Evolutionary conservation across 1,284 basidiomycete genomes (phyloP), one percentile per base, ranked within the genome.

Genomic region (Taiwanofungus camphoratus): DNA sequence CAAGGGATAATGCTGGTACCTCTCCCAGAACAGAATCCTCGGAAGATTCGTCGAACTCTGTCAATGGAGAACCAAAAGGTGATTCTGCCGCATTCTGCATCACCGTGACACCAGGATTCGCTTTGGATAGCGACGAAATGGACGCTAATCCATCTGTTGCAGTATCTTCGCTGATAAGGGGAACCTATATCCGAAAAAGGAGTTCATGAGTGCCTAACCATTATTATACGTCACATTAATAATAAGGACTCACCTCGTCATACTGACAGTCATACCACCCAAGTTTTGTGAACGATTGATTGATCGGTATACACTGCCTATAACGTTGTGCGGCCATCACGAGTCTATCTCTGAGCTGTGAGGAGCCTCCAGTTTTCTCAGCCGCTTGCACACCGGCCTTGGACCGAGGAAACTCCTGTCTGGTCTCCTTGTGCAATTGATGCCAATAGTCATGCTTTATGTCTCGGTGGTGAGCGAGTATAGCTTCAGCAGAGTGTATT

Each of bases 401-500:
- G 16, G 42, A 53, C 1, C 51, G 50, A 20, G 48, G 36, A 52
- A 65, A 71, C 27, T 51, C 53, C 22, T 41, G 37, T 30, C 48
- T 59, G 38, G 54, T 56, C 4, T 40, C 45, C n/a, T 44, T 44
- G 51, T 83, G 81, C 13, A 53, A 43, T 2, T 52, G 37, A 45
- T 87, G 82, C 65, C 72, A 79, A 7, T 31, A 27, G 2, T 50
- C 44, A 37, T 68, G 58, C 0, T 50, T 52, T 12, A 44, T 37
- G 40, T 73, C 68, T 8, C 52, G 47, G 4, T 52, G 48, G 21
- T 59, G 42, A 5, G 51, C 51, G 2, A 71, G 49, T 5, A 84
- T 49, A 2, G 73, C 77, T 45, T 76, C 69, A 2, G 71, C 63
- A 2, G 73, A 69, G 57, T 87, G 81, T 20, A 78, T 54, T 9